phyloP scores from a whole-genome alignment of 2,329 filamentous ascomycete species.

The Diaporthe sp. region DNA sequence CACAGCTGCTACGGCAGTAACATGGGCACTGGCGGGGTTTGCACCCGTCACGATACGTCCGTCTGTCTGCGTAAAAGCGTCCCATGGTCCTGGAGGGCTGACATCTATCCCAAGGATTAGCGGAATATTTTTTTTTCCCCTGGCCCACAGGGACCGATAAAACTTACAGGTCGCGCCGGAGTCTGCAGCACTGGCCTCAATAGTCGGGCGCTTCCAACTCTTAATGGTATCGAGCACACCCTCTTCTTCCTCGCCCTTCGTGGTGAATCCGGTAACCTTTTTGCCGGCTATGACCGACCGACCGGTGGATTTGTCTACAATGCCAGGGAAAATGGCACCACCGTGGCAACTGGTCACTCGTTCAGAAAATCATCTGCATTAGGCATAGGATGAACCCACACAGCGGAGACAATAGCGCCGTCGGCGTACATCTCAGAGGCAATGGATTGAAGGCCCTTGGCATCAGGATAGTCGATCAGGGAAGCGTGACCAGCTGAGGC shows the following conservation, averaged over 20 bases:
- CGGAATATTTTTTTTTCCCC: no score
- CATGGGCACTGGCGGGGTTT: neutral
- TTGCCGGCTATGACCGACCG: neutral
- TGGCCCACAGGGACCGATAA: neutral
- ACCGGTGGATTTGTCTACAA: neutral
- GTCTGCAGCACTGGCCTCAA: neutral
- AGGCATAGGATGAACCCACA: neutral
- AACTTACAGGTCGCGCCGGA: constrained; percentile 2
- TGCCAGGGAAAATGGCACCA: neutral
- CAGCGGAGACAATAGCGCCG: neutral
- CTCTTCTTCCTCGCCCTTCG: neutral
- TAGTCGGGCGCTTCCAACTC: neutral
- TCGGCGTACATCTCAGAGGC: neutral
- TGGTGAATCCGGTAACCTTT: neutral
- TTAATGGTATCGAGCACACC: neutral
- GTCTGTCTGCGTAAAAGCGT: neutral
- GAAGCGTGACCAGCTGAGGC: constrained; percentile 2
- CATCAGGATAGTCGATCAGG: constrained; percentile 1
- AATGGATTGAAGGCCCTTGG: neutral
- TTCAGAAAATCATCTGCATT: neutral
- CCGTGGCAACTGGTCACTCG: neutral
- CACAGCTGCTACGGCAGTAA: constrained; percentile 1
- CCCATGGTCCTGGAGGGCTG: neutral
- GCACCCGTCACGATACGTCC: constrained; percentile 1
- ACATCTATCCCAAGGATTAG: neutral